These are phyloP conservation scores for Abrus pulchellus DNA, from an alignment of 306 rosid species.

Conservation along the genomic window DNA sequence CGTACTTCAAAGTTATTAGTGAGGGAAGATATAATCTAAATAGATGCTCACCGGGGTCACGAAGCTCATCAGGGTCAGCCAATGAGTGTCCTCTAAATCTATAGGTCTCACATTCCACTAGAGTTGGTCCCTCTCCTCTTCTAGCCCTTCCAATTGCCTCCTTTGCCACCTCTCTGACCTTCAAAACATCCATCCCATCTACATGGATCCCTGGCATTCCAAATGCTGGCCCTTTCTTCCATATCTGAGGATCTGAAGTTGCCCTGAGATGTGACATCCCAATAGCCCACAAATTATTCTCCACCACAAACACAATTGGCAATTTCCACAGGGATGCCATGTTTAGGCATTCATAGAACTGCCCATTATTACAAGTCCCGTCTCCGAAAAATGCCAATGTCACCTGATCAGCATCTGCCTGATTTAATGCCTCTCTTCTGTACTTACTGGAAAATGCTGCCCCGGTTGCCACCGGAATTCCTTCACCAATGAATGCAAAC, in stretches of 20 bases:
- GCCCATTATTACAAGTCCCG: conserved; percentile 96
- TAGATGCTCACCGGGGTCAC: conserved; percentile 91
- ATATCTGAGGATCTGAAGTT: conserved; percentile 96
- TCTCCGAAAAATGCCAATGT: conserved; percentile 94
- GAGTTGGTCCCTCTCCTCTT: conserved; percentile 98
- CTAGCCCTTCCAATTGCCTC: conserved; percentile 94
- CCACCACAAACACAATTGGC: conserved; percentile 97
- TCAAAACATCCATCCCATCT: conserved; percentile 99
- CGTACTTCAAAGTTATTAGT: conserved; percentile 1
- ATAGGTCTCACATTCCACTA: conserved; percentile 97
- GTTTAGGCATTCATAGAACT: conserved; percentile 95
- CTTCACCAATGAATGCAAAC: conserved; percentile 98
- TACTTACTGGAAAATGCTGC: conserved; percentile 91
- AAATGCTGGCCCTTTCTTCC: conserved; percentile 99
- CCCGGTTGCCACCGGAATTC: conserved; percentile 96
- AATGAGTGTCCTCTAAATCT: conserved; percentile 98
- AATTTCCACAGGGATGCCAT: conserved; percentile 99
- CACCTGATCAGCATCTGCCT: conserved; percentile 78
- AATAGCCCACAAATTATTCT: conserved; percentile 98
- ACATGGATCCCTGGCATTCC: conserved; percentile 99
- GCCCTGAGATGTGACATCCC: conserved; percentile 98
- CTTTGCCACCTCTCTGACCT: conserved; percentile 97
- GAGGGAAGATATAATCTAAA: background rate
- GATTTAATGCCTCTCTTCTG: conserved; percentile 83
- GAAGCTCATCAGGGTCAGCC: conserved; percentile 99